These are phyloP conservation scores for Thymus quinquecostatus DNA, from an alignment of 257 asterid genomes.

Conservation along the genomic window DNA sequence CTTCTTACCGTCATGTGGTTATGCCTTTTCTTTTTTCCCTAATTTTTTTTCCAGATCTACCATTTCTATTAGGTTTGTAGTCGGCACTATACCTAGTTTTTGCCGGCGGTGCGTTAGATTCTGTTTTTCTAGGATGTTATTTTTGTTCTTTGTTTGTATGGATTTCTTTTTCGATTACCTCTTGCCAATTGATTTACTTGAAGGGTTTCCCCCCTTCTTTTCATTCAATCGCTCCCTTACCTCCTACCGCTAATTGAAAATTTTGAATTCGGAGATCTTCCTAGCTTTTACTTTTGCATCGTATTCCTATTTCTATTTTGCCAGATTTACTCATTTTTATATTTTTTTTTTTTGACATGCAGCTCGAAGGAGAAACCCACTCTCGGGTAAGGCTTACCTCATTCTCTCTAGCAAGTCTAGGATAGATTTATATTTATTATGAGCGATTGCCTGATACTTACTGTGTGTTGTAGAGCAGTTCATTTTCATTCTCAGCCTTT, in stretches of 20 bases:
- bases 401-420: conserved; percentile 1
- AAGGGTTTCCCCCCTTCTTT: neutral
- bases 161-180: neutral
- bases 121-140: neutral
- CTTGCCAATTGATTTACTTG: conserved; percentile 22
- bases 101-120: conserved; percentile 4
- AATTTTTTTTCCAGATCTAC: conserved; percentile 39
- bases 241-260: conserved; percentile 3
- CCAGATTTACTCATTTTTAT: conserved; percentile 29
- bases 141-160: neutral
- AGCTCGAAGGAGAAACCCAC: conserved; percentile 99
- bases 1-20: neutral
- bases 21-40: neutral
- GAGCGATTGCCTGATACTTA: conserved; percentile 10
- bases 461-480: conserved; percentile 5
- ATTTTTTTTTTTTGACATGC: conserved; percentile 38
- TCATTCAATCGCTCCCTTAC: neutral
- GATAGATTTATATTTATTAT: conserved; percentile 2
- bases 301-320: neutral
- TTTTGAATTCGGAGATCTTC: conserved; percentile 21
- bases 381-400: conserved; percentile 74
- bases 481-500: conserved; percentile 9
- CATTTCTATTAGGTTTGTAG: conserved; percentile 11
- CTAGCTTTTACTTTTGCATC: neutral
- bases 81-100: neutral